Evolutionary conservation across 1,284 basidiomycete species (phyloP), one percentile per base, ranked within the genome.

Genomic region (Rhodofomes roseus): DNA sequence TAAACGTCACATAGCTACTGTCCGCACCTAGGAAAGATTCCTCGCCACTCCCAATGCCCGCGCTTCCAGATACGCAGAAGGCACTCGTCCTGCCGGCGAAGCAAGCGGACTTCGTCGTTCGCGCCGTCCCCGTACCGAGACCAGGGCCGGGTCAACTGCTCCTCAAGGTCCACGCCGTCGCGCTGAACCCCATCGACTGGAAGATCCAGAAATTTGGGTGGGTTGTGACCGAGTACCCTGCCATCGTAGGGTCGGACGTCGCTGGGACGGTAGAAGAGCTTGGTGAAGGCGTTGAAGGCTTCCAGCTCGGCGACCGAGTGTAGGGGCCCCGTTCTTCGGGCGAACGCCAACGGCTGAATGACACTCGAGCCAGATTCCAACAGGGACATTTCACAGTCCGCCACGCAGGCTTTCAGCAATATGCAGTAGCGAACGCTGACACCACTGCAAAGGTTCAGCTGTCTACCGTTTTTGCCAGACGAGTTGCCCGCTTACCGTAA

Each of bases 371-470:
- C n/a, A n/a, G 20, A 16, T 43, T 5, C 41, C 22, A 43, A 23
- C 43, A 79, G 59, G 78, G 77, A 4, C 63, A 63, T 12, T 78
- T 72, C 40, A 65, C 67, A 5, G 76, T 76, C 31, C 72, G 76
- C 20, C 67, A 69, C 36, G 76, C 74, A 31, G 74, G 76, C 1
- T 83, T 80, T 66, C 83, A 85, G 69, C 79, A 85, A 64, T 83
- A 80, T 62, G 71, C 75, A 29, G 65, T 81, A 23, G 73, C 71
- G 0, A 68, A 74, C 41, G 76, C 78, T 18, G 75, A 77, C n/a
- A 72, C 78, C 16, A 36, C 55, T 11, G 58, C 54, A 6, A 60
- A 60, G 54, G 54, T 53, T 9, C 23, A 22, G 18, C 22, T 12
- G 3, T 27, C 11, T 14, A 3, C 29, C 2, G 31, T 57, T 36